Conservation (phyloP, 2,329 filamentous ascomycete species). For the Cladosporium sphaerospermum region DNA sequence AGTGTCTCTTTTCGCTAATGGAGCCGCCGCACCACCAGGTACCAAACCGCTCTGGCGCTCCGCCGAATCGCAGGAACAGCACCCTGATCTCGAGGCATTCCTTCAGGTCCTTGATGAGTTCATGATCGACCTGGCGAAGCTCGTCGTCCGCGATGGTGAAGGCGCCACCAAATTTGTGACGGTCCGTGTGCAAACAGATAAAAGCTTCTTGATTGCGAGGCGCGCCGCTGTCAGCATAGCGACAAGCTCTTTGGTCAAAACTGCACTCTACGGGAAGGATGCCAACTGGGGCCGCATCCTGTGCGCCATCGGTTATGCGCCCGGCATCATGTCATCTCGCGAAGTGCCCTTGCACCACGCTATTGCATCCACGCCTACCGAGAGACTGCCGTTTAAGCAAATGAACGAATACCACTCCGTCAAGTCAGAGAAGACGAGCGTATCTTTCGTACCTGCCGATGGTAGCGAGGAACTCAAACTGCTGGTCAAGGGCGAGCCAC, state of each 20-base stretch:
- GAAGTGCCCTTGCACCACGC: slow-evolving; percentile 17
- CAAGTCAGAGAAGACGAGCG: slow-evolving; percentile 63
- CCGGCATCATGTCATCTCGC: slow-evolving; percentile 44
- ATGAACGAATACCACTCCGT: slow-evolving; percentile 42
- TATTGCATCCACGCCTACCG: background rate
- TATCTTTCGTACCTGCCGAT: slow-evolving; percentile 72
- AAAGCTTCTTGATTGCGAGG: slow-evolving; percentile 48
- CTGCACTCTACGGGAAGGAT: slow-evolving; percentile 91
- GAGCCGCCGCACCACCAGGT: slow-evolving; percentile 54
- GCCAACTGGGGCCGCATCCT: slow-evolving; percentile 98
- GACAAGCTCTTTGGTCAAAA: slow-evolving; percentile 90
- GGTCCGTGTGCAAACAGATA: slow-evolving; percentile 58
- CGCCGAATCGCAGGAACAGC: slow-evolving; percentile 29
- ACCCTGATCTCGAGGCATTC: slow-evolving; percentile 60
- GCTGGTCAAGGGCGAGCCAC: slow-evolving; percentile 72
- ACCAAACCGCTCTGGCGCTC: slow-evolving; percentile 3
- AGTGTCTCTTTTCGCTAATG: slow-evolving; percentile 89
- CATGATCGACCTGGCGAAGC: slow-evolving; percentile 76
- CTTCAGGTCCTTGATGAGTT: slow-evolving; percentile 67
- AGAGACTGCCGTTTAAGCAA: background rate
- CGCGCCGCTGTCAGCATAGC: slow-evolving; percentile 84
- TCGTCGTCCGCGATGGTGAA: slow-evolving; percentile 92
- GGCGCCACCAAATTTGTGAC: slow-evolving; percentile 98
- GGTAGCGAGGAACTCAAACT: slow-evolving; percentile 71
- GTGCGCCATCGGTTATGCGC: slow-evolving; percentile 82